These are phyloP conservation scores for Rhodotorula sp. DNA, from an alignment of 1,284 basidiomycete species.

Conservation along the genomic window DNA sequence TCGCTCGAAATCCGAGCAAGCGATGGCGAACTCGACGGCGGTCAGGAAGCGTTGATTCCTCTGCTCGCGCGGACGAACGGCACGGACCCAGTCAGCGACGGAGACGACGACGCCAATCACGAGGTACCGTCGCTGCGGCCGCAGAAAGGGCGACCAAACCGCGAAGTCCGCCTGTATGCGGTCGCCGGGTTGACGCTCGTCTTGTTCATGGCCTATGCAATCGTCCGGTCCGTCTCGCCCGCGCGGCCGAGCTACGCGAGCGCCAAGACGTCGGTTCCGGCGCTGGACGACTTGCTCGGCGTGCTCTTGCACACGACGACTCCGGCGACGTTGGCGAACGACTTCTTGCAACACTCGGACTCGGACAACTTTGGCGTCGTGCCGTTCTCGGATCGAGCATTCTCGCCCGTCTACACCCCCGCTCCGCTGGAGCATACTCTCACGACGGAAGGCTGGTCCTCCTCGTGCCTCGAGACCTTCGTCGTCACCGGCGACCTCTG, in stretches of 20 bases:
- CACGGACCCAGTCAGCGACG: background rate
- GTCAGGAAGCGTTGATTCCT: background rate
- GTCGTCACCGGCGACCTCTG: constrained; percentile 20
- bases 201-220: background rate
- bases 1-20: background rate
- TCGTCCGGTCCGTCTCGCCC: background rate
- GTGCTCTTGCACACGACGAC: background rate
- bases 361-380: constrained; percentile 16
- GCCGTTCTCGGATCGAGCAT: constrained; percentile 13
- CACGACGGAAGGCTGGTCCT: constrained; percentile 5
- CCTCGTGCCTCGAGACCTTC: constrained; percentile 14
- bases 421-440: background rate
- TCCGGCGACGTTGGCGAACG: background rate
- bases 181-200: background rate
- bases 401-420: constrained; percentile 3
- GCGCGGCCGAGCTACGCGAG: background rate
- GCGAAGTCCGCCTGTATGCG: background rate
- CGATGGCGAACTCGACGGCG: background rate
- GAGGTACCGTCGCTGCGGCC: background rate
- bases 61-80: background rate
- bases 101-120: background rate
- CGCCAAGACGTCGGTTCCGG: background rate
- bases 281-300: background rate
- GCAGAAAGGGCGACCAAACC: background rate
- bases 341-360: background rate